These are phyloP conservation scores for Ciborinia camelliae DNA, from an alignment of 2,329 filamentous ascomycete genomes.

Conservation along the genomic window DNA sequence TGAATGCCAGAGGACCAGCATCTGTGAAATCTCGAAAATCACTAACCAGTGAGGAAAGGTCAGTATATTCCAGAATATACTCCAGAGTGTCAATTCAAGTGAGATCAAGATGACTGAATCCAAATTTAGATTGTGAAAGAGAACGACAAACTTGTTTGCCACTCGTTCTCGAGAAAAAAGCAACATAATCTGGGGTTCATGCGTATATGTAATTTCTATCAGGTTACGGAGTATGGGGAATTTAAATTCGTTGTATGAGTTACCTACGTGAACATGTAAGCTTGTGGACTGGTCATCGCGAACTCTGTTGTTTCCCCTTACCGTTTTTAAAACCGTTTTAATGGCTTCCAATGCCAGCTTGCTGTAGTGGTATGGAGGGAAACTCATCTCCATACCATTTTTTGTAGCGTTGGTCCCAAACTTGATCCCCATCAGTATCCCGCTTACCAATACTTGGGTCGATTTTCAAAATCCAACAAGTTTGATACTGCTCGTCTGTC, in stretches of 20 bases:
- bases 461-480: background rate
- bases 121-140: background rate
- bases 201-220: constrained; percentile 29
- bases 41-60: background rate
- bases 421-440: background rate
- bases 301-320: constrained; percentile 25
- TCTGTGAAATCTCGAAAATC: background rate
- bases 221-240: constrained; percentile 33
- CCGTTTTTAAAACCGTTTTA: constrained; percentile 19
- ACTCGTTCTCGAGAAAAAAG: background rate
- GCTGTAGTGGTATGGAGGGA: background rate
- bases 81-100: background rate
- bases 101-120: background rate
- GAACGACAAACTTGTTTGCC: background rate
- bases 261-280: constrained; percentile 38
- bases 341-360: background rate
- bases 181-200: constrained; percentile 29
- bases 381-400: background rate
- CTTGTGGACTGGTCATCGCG: constrained; percentile 30
- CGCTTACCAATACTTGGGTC: background rate
- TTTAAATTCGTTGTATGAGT: constrained; percentile 27
- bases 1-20: background rate
- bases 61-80: background rate
- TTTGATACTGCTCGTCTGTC: background rate
- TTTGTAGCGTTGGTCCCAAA: background rate